These are phyloP conservation scores for Orbilia javanica DNA, from an alignment of 2,329 filamentous ascomycete species.

Conservation along the genomic window DNA sequence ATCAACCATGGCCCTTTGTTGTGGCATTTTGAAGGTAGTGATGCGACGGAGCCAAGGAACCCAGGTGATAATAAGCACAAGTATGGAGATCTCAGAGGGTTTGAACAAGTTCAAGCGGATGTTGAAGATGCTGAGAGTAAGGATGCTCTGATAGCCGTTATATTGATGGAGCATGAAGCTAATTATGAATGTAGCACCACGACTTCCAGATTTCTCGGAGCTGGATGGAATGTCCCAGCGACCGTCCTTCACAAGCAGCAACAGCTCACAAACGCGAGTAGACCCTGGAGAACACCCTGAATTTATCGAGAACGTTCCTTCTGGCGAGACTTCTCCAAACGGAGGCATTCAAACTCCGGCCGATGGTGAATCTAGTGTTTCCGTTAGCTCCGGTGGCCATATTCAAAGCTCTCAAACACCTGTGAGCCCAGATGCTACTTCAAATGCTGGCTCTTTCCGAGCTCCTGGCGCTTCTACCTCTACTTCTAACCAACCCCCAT, in stretches of 20 bases:
- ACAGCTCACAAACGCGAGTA: neutral
- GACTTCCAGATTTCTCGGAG: neutral
- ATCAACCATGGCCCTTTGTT: conserved; percentile 90
- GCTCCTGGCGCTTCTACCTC: neutral
- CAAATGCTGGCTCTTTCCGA: neutral
- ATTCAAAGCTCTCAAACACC: neutral
- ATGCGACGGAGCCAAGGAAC: conserved; percentile 70
- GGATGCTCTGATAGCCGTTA: neutral
- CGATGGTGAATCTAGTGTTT: neutral
- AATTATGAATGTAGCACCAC: conserved; percentile 12
- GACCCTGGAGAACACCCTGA: neutral
- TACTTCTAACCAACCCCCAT: neutral
- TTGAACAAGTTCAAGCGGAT: conserved; percentile 66
- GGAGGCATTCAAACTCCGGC: neutral
- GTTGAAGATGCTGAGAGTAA: conserved; percentile 61
- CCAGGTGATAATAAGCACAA: conserved; percentile 68
- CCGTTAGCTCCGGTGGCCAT: neutral
- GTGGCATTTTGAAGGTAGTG: conserved; percentile 92
- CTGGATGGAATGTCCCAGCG: neutral
- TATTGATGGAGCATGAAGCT: neutral
- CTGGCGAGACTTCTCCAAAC: neutral
- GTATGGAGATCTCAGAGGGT: conserved; percentile 39
- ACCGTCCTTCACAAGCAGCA: neutral
- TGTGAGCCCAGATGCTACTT: neutral
- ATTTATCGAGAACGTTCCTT: neutral